These are phyloP conservation scores for Beauveria sp. DNA, from an alignment of 2,329 filamentous ascomycete species.

Conservation along the genomic window DNA sequence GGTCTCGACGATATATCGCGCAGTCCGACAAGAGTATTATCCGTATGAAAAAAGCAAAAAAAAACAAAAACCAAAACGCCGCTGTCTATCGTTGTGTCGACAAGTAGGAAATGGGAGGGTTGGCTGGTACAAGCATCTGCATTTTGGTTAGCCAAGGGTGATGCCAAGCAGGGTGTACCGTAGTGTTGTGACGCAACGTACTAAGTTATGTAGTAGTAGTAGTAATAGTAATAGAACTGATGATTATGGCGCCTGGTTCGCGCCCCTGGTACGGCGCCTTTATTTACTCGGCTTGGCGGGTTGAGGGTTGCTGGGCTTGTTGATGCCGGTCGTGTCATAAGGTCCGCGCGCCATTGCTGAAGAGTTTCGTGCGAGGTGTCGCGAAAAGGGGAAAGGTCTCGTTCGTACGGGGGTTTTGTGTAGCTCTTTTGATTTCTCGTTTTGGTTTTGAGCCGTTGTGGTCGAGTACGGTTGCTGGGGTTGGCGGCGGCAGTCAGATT, in stretches of 20 bases:
- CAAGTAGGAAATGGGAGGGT: conserved; percentile 6
- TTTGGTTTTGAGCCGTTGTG: neutral
- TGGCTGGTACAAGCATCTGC: conserved; percentile 6
- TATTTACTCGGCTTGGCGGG: conserved; percentile 11
- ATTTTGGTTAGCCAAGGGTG: neutral
- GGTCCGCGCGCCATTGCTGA: conserved; percentile 11
- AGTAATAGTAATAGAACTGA: neutral
- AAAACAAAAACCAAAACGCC: conserved; percentile 10
- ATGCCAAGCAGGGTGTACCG: too few relatives aligned
- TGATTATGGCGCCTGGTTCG: neutral
- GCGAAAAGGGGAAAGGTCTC: neutral
- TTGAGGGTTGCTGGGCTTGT: conserved; percentile 11
- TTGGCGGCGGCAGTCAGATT: neutral
- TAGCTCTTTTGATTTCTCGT: neutral
- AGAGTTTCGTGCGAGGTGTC: neutral
- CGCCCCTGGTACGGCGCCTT: neutral
- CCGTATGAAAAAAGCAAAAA: neutral
- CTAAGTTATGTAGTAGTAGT: neutral
- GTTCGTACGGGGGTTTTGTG: neutral
- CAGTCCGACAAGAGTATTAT: neutral
- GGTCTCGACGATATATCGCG: neutral
- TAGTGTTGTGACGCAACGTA: neutral
- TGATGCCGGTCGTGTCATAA: conserved; percentile 12
- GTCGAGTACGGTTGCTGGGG: neutral
- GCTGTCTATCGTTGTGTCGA: conserved; percentile 10